Evolutionary conservation across 1,139 yeast species (phyloP).

Genomic region (Yamadazyma conglobata): DNA sequence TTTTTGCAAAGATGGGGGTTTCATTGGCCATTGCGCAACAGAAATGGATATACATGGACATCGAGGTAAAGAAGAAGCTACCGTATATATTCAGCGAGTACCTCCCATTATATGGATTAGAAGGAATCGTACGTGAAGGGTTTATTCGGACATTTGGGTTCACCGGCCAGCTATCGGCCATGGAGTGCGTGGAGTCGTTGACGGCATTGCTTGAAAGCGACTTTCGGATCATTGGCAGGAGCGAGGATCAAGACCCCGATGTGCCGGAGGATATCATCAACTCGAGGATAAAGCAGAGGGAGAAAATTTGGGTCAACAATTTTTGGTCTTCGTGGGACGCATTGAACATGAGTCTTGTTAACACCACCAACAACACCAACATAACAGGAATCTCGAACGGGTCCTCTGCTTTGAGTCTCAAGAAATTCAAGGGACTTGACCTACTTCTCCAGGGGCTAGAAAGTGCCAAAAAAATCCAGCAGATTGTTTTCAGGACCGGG

Average conservation of each 20-base stretch:
- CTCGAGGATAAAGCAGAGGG: constrained; percentile 48
- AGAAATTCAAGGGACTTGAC: constrained; percentile 49
- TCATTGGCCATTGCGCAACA: constrained; percentile 86
- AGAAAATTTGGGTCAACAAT: constrained; percentile 77
- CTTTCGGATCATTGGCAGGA: constrained; percentile 24
- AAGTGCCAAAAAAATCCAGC: constrained; percentile 78
- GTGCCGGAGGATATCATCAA: constrained; percentile 38
- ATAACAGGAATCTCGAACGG: constrained; percentile 12
- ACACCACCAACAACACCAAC: constrained; percentile 12
- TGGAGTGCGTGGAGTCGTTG: constrained; percentile 88
- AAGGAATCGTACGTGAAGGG: constrained; percentile 81
- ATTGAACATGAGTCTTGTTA: constrained; percentile 42
- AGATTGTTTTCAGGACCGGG: constrained; percentile 84
- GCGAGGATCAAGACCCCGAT: constrained; percentile 8
- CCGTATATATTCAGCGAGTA: constrained; percentile 68
- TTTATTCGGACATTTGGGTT: constrained; percentile 83
- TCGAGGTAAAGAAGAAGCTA: constrained; percentile 69
- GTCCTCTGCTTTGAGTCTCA: constrained; percentile 14
- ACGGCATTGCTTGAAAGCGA: constrained; percentile 80
- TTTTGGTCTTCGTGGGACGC: constrained; percentile 98
- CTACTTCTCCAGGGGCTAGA: constrained; percentile 66
- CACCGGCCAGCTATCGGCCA: constrained; percentile 83
- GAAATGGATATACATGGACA: constrained; percentile 89
- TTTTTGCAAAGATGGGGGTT: constrained; percentile 96
- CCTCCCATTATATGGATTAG: constrained; percentile 73